These are phyloP conservation scores for Solidago caesia DNA, from an alignment of 129 eudicot genomes.

Conservation along the genomic window DNA sequence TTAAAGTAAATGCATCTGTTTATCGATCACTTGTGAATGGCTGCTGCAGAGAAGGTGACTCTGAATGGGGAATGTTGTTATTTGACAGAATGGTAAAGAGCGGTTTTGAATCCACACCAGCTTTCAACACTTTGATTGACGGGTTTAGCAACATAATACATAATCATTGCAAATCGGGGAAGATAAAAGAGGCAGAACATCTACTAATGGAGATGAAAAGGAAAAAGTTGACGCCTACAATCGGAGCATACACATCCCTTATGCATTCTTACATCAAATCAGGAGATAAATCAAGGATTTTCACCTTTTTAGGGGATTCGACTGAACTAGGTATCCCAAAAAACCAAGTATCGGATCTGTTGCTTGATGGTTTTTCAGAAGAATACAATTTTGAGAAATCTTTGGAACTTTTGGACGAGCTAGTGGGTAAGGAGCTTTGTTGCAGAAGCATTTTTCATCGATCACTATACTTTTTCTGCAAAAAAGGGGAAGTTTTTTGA, in stretches of 20 bases:
- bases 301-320: slow-evolving; percentile 13
- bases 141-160: slow-evolving; percentile 3
- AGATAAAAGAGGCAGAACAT: slow-evolving; percentile 33
- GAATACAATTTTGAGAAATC: slow-evolving; percentile 40
- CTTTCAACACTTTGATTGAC: no score
- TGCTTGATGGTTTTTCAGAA: slow-evolving; percentile 28
- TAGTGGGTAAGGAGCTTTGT: slow-evolving; percentile 35
- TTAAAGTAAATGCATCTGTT: no score
- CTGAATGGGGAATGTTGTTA: no score
- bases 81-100: no score
- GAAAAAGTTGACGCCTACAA: slow-evolving; percentile 16
- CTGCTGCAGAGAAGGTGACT: no score
- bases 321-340: slow-evolving; percentile 24
- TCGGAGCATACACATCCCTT: slow-evolving; percentile 35
- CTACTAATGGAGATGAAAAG: slow-evolving; percentile 31
- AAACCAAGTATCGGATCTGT: slow-evolving; percentile 20
- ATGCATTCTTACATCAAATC: slow-evolving; percentile 35
- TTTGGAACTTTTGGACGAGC: slow-evolving; percentile 20
- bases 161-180: slow-evolving; percentile 30
- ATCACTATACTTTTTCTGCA: not conserved
- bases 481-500: no score
- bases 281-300: slow-evolving; percentile 27
- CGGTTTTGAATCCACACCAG: no score
- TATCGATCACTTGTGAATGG: no score
- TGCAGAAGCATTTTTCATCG: slow-evolving; percentile 17